Conservation (phyloP, 805 yeast species). For the Cyberlindnera maclurae region DNA sequence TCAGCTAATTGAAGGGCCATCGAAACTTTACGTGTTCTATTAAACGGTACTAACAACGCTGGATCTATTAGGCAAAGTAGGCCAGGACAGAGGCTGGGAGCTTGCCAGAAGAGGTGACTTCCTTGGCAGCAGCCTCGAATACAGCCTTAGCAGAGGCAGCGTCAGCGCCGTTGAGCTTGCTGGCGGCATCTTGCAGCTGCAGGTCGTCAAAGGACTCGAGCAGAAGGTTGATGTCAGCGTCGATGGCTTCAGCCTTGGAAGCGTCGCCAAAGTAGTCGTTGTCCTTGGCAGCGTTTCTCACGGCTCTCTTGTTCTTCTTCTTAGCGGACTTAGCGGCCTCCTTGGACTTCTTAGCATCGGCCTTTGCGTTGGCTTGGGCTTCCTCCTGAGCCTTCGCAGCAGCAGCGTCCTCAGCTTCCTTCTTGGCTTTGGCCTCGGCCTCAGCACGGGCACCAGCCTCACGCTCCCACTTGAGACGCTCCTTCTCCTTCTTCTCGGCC, state of each 20-base stretch:
- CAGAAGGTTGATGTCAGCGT: slow-evolving; percentile 71
- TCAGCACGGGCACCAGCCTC: slow-evolving; percentile 97
- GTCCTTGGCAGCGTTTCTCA: slow-evolving; percentile 80
- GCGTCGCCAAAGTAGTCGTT: slow-evolving; percentile 79
- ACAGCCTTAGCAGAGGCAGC: slow-evolving; percentile 52
- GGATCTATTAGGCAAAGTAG: slow-evolving; percentile 35
- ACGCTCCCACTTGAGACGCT: slow-evolving; percentile 91
- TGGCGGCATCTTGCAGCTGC: slow-evolving; percentile 69
- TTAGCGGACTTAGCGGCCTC: slow-evolving; percentile 84
- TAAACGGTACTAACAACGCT: no score
- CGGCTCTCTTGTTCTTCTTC: slow-evolving; percentile 91
- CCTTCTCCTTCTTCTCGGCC: slow-evolving; percentile 91
- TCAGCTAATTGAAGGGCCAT: no score
- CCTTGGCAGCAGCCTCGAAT: slow-evolving; percentile 48
- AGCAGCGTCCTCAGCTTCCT: slow-evolving; percentile 85
- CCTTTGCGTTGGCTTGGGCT: slow-evolving; percentile 55
- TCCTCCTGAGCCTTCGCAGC: slow-evolving; percentile 71
- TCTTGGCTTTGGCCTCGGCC: slow-evolving; percentile 84
- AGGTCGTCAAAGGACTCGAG: slow-evolving; percentile 77
- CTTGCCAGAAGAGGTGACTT: slow-evolving; percentile 46
- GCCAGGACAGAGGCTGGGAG: slow-evolving; percentile 46
- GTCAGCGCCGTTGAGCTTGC: slow-evolving; percentile 43
- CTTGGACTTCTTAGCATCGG: slow-evolving; percentile 88
- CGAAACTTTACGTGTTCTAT: no score
- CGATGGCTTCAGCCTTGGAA: slow-evolving; percentile 57